Evolutionary conservation across 2,329 filamentous ascomycete species (phyloP), one percentile per base, ranked within the genome.

Genomic region (Lasiodiplodia hormozganensis): DNA sequence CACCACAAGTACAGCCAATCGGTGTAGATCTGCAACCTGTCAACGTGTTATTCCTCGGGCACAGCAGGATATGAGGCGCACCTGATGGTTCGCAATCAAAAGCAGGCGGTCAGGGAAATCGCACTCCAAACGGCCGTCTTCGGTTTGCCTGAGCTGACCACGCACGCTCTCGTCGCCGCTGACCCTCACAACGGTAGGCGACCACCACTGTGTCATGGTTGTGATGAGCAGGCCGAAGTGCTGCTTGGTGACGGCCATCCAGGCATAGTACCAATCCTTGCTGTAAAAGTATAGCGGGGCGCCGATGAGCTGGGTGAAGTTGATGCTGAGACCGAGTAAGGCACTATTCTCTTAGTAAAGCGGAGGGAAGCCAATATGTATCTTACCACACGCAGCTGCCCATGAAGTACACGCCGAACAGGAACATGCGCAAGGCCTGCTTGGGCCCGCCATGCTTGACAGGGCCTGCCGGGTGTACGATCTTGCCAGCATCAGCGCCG

Each of bases 1-100:
- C 93, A 96, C 93, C 93, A 97, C n/a, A 97, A 86, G 78, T 96
- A 97, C 23, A 96, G 80, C 93, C 93, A 96, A 81, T 96, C 93
- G 11, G 92, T 94, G 79, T 95, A 95, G 71, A 95, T 90, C 88
- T 82, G 68, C 3, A 3, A 18, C n/a, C 12, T 7, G 65, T 76
- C 43, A 76, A 74, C 53, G 40, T 36, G 18, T 1, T 34, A n/a
- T 28, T 53, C 21, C 2, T 16, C 52, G 3, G 28, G 12, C 16
- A 10, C 8, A 28, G 34, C 14, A 11, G 36, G 40, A 28, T 12
- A 47, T 54, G 25, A 16, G 54, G 23, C 76, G 73, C 69, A 84
- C 78, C 76, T 96, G 93, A 77, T 97, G 93, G 77, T 97, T 97
- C 34, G 93, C 92, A 73, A 96, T 90, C 79, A 97, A 82, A 56